Base-by-base conservation (phyloP, 139 green algal genomes). In the Coelastrella sp. region DNA sequence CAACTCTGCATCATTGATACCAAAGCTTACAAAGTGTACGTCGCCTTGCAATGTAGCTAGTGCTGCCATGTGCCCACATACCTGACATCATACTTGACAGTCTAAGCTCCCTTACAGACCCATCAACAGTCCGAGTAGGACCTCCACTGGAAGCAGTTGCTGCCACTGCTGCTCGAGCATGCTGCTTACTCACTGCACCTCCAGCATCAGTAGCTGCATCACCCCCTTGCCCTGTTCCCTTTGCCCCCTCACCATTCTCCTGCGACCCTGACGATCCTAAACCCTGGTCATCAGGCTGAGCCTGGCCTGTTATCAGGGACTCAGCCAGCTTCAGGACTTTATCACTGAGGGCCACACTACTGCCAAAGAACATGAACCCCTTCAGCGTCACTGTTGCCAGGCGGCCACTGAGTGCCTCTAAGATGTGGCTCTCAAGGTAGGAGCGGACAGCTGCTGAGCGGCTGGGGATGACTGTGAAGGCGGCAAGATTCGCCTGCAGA, bases 311-410 rank as follows among this genome's bases (percentile, higher is more conserved):
- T 9, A 64, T 19, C 2, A 64, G 21, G 21, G 53, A 64, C 43
- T 82, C 74, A 30, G 82, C 68, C 4, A 82, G 27, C 69, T 62
- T 38, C 19, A 72, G 67, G 11, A 74, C 90, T 64, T 90, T 84
- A 38, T 91, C 85, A 5, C 81, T 84, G 48, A 97, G 88, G 0
- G 87, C 85, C 13, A 94, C 91, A 34, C 77, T 90, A 67, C 40
- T 87, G 15, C 94, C 95, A 75, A 98, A 98, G 90, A 98, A 98
- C 17, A 97, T 87, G 87, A 94, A 98, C 37, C 95, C 95, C 5
- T 73, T 80, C n/a, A 96, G 85, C 2, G 85, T 66, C 27, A 94
- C 84, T 8, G 91, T 89, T 4, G 85, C 91, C 50, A 93, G 82
- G 67, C 88, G 89, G 5, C 62, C 40, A 11, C 13, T 25, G 5